Evolutionary conservation across 2,329 filamentous ascomycete genomes (phyloP).

Genomic region (Aureobasidium sp.): DNA sequence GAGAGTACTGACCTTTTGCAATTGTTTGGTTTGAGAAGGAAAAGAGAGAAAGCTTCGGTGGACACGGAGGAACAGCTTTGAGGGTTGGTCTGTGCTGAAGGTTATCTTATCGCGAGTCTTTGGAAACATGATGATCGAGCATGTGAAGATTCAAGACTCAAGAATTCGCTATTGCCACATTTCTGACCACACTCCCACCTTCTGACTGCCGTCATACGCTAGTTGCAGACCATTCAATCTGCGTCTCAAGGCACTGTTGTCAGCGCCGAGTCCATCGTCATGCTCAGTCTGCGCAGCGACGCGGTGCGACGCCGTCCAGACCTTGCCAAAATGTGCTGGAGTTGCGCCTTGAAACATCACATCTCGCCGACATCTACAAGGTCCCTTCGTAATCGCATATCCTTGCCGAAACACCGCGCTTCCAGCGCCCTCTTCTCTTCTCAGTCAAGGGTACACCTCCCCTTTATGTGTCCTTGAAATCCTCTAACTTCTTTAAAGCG

Average conservation of each 20-base stretch:
- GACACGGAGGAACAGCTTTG: neutral
- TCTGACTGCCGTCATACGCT: too few species aligned
- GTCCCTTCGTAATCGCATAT: neutral
- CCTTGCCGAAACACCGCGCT: neutral
- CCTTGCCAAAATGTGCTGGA: slow-evolving; percentile 14
- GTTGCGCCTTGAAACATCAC: slow-evolving; percentile 12
- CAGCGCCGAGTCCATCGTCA: neutral
- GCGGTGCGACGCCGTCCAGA: neutral
- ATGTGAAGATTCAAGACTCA: slow-evolving; percentile 7
- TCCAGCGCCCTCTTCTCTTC: neutral
- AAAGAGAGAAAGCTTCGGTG: neutral
- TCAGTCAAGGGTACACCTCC: neutral
- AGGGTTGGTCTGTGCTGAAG: neutral
- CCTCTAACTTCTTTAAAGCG: neutral
- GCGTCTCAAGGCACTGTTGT: neutral
- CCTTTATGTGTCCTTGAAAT: too few species aligned
- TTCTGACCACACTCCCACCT: neutral
- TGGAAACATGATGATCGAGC: neutral
- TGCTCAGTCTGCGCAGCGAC: slow-evolving; percentile 8
- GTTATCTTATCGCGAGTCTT: neutral
- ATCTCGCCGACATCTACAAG: neutral
- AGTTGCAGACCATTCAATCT: neutral
- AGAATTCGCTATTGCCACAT: neutral
- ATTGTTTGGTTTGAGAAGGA: neutral
- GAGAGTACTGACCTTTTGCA: neutral